Conservation (phyloP, 2,329 filamentous ascomycete genomes). For the Botrytis galanthina region DNA sequence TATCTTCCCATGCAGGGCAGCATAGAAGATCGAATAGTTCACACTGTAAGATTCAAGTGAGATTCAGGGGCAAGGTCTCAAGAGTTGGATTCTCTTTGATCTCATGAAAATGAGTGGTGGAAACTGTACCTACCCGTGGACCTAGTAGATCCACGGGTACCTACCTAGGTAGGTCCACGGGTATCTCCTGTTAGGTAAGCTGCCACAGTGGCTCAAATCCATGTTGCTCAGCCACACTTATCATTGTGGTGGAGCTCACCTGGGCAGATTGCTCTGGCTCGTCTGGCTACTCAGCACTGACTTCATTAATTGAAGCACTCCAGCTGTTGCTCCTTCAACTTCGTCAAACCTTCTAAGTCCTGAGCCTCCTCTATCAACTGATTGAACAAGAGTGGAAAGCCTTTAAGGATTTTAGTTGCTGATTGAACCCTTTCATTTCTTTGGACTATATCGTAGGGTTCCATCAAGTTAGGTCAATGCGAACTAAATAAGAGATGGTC, state of each 20-base stretch:
- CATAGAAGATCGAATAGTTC: too few species aligned
- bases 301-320: not conserved
- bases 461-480: not conserved
- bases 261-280: too few species aligned
- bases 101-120: too few species aligned
- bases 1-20: not conserved
- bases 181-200: not conserved
- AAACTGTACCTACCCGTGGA: too few species aligned
- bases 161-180: too few species aligned
- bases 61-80: not conserved
- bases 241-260: not conserved
- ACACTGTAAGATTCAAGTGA: not conserved
- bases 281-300: not conserved
- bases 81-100: not conserved
- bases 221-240: not conserved
- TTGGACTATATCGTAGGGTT: too few species aligned
- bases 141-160: too few species aligned
- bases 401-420: too few species aligned
- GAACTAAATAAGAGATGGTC: not conserved
- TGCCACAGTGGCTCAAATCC: not conserved
- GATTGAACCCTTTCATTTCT: not conserved
- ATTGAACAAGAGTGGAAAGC: not conserved
- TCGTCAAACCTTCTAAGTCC: not conserved
- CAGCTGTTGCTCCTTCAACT: not conserved
- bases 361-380: too few species aligned